Conservation (phyloP, 495 filamentous ascomycete species). For the Hyaloscypha variabilis region DNA sequence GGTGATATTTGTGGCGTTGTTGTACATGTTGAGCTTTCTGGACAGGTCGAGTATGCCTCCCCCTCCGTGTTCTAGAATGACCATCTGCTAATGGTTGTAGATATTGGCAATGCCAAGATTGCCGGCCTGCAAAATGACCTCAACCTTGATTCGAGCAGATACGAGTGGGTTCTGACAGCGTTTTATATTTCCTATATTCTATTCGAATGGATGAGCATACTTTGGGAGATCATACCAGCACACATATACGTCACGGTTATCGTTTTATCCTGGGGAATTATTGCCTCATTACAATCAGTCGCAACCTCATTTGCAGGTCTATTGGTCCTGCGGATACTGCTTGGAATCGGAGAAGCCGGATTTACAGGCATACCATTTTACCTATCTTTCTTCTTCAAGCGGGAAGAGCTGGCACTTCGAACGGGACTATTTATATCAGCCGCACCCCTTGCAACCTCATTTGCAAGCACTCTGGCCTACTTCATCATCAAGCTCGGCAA, state of each 20-base stretch:
- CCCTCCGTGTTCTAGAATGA: background rate
- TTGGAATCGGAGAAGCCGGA: conserved; percentile 75
- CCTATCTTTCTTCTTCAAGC: conserved; percentile 83
- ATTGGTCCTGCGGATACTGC: conserved; percentile 64
- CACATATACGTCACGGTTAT: conserved; percentile 65
- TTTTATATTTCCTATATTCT: conserved; percentile 72
- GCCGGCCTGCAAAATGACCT: conserved; percentile 73
- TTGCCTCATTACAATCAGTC: conserved; percentile 73
- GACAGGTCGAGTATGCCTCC: conserved; percentile 70
- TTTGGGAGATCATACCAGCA: conserved; percentile 70
- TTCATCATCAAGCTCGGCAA: conserved; percentile 68
- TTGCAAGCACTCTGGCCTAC: conserved; percentile 82
- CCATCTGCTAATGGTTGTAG: conserved; percentile 38
- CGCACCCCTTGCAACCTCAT: conserved; percentile 80
- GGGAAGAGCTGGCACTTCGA: conserved; percentile 78
- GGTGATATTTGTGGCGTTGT: conserved; percentile 76
- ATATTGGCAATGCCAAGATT: conserved; percentile 80
- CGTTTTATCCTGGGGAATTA: conserved; percentile 67
- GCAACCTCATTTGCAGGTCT: conserved; percentile 70
- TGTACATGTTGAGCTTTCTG: conserved; percentile 83
- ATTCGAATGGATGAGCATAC: conserved; percentile 75
- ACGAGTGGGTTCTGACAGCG: conserved; percentile 77
- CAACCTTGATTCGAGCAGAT: conserved; percentile 65
- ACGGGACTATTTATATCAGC: conserved; percentile 82
- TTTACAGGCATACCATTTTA: conserved; percentile 82